Evolutionary conservation across 352 stramenopile genomes (phyloP).

Genomic region (Phytopythium helicoides): DNA sequence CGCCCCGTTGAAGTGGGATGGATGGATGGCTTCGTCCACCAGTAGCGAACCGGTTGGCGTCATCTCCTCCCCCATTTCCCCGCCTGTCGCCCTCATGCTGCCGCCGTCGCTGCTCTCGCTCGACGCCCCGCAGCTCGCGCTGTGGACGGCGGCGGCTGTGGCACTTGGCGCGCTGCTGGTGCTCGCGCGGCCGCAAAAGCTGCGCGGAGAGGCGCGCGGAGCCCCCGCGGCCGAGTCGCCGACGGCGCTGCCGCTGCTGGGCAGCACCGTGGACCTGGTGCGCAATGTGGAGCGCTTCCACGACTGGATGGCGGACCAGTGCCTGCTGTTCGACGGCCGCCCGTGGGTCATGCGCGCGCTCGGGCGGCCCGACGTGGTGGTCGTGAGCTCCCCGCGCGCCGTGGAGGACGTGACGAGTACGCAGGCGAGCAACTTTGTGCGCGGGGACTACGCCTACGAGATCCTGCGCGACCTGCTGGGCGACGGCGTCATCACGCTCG

Average conservation of each 20-base stretch:
- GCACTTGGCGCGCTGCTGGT: not conserved
- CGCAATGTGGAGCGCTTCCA: conserved; percentile 5
- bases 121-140: not conserved
- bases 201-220: not conserved
- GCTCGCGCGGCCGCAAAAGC: not conserved
- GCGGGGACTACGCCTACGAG: conserved; percentile 41
- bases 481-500: conserved; percentile 51
- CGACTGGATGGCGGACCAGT: conserved; percentile 7
- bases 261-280: conserved; percentile 5
- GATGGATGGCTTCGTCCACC: too few species aligned
- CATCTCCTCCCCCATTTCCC: too few species aligned
- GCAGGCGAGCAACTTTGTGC: conserved; percentile 62
- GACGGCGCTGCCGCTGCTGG: conserved; percentile 4
- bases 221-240: conserved; percentile 1
- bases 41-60: too few species aligned
- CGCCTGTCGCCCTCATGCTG: too few species aligned
- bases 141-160: not conserved
- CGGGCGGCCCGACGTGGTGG: conserved; percentile 26
- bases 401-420: conserved; percentile 35
- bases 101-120: not conserved
- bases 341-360: conserved; percentile 5
- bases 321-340: conserved; percentile 5
- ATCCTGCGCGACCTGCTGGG: conserved; percentile 50
- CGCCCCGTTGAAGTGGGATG: too few species aligned
- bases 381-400: conserved; percentile 25